These are phyloP conservation scores for Chaetothyriales sp. DNA, from an alignment of 2,329 filamentous ascomycete genomes.

Conservation along the genomic window DNA sequence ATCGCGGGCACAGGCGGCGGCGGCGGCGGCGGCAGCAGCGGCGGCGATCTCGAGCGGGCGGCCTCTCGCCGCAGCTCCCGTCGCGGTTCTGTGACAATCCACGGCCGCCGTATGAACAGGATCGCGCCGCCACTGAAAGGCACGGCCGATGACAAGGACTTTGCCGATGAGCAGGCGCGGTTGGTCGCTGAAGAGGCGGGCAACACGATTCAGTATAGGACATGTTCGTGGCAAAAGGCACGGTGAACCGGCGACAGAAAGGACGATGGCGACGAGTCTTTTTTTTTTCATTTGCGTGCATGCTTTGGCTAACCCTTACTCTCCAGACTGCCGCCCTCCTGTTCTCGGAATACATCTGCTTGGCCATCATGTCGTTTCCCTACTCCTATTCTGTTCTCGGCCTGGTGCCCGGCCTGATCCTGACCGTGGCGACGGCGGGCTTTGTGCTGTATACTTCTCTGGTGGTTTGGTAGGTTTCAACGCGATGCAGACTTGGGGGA, in stretches of 20 bases:
- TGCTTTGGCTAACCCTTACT: background rate
- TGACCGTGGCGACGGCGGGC: conserved; percentile 62
- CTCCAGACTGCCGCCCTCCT: conserved; percentile 49
- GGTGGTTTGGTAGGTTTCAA: conserved; percentile 39
- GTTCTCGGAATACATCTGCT: conserved; percentile 89
- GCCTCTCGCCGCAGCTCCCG: background rate
- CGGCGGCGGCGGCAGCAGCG: too few relatives aligned
- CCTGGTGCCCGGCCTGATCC: conserved; percentile 68
- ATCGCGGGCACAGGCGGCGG: too few relatives aligned
- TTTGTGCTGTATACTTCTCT: conserved; percentile 73
- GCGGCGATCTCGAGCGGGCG: background rate
- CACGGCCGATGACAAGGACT: conserved; percentile 21
- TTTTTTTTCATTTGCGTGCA: too few relatives aligned
- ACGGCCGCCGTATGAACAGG: conserved; percentile 15
- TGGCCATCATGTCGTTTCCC: conserved; percentile 89
- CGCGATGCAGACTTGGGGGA: too few relatives aligned
- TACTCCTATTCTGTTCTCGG: conserved; percentile 83
- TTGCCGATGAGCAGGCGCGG: conserved; percentile 34
- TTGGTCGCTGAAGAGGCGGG: conserved; percentile 59
- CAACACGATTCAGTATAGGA: conserved; percentile 76
- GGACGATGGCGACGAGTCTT: too few relatives aligned
- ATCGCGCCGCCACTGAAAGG: conserved; percentile 14
- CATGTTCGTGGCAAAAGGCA: conserved; percentile 84
- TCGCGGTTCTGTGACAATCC: conserved; percentile 9
- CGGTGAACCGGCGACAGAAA: background rate